Conservation (phyloP, 352 stramenopile genomes). For the Phytopythium litorale region DNA sequence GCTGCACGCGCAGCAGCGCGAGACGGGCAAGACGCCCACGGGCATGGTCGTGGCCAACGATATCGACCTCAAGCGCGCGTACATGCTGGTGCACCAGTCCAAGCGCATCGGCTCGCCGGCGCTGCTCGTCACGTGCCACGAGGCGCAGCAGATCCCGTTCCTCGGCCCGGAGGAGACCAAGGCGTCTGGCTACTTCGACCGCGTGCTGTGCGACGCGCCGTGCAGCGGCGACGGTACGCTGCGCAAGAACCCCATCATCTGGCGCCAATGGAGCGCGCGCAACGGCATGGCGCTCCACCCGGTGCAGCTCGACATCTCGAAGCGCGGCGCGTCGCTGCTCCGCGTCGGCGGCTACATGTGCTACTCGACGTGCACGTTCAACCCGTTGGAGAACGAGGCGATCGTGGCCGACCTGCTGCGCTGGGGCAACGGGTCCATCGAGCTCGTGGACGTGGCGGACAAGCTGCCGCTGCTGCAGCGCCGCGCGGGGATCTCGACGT, state of each 20-base stretch:
- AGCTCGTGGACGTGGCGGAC: conserved; percentile 90
- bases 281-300: conserved; percentile 92
- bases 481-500: conserved; percentile 84
- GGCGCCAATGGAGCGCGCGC: conserved; percentile 92
- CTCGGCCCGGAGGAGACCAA: conserved; percentile 61
- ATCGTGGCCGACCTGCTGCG: conserved; percentile 97
- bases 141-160: conserved; percentile 95
- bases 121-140: conserved; percentile 94
- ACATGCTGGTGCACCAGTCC: conserved; percentile 99
- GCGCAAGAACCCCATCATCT: conserved; percentile 97
- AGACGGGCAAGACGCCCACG: conserved; percentile 74
- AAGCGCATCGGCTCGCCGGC: conserved; percentile 94
- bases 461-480: conserved; percentile 81
- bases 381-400: conserved; percentile 99
- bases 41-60: conserved; percentile 97
- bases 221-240: conserved; percentile 98
- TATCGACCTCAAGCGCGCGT: conserved; percentile 95
- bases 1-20: conserved; percentile 77
- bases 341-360: conserved; percentile 93
- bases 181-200: conserved; percentile 92
- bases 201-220: conserved; percentile 98
- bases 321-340: conserved; percentile 89
- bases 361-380: conserved; percentile 98
- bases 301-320: conserved; percentile 95
- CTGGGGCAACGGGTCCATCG: conserved; percentile 82